These are phyloP conservation scores for Sclerotinia minor DNA, from an alignment of 2,329 filamentous ascomycete genomes.

Conservation along the genomic window DNA sequence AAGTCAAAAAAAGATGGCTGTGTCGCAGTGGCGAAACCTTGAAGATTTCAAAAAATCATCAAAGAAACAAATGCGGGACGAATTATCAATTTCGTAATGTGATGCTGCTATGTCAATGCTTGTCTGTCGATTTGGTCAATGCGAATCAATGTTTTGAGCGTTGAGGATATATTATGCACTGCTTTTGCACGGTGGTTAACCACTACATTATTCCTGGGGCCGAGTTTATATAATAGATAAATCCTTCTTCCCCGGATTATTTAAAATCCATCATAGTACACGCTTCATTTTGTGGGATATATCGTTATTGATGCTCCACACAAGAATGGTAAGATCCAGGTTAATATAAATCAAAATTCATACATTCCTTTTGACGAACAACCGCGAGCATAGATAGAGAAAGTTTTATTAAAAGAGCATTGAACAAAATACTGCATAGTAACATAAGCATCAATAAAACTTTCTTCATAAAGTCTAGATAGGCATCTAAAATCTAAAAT, in stretches of 20 bases:
- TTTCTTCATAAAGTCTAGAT: not conserved
- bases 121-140: not conserved
- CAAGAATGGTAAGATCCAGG: no score
- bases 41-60: conserved; percentile 19
- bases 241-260: not conserved
- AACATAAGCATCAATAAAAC: not conserved
- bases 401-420: not conserved
- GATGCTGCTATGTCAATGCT: not conserved
- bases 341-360: not conserved
- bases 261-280: not conserved
- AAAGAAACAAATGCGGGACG: conserved; percentile 17
- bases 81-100: not conserved
- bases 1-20: conserved; percentile 21
- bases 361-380: not conserved
- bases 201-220: not conserved
- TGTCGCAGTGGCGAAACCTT: conserved; percentile 22
- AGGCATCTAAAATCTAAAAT: no score
- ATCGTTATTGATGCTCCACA: no score
- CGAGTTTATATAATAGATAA: not conserved
- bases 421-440: no score
- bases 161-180: not conserved
- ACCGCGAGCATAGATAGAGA: no score
- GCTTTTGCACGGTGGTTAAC: not conserved
- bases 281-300: not conserved
- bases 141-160: not conserved